phyloP scores from a whole-genome alignment of 2,329 filamentous ascomycete genomes.

The Fusarium sarcochroum region DNA sequence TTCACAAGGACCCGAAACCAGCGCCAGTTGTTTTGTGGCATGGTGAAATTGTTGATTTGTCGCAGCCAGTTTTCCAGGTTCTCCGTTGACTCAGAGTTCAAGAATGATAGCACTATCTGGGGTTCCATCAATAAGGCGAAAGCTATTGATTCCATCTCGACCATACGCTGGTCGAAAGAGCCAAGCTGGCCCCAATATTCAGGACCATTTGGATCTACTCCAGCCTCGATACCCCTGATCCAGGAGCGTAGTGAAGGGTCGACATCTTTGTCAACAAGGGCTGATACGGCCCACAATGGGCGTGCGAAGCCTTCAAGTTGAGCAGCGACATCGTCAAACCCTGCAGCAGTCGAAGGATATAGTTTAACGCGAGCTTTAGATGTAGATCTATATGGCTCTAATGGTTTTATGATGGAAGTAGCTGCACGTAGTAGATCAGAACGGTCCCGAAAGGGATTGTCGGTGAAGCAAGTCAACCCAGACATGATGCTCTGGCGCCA shows the following conservation, averaged over 20 bases:
- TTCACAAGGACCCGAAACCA: slow-evolving; percentile 67
- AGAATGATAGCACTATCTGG: slow-evolving; percentile 49
- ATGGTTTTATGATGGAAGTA: slow-evolving; percentile 52
- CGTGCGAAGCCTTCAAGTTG: slow-evolving; percentile 62
- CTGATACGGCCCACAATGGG: slow-evolving; percentile 54
- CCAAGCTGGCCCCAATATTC: slow-evolving; percentile 64
- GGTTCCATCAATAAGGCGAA: slow-evolving; percentile 62
- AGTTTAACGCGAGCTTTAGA: slow-evolving; percentile 55
- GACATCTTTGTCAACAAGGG: slow-evolving; percentile 55
- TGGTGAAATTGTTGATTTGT: slow-evolving; percentile 58
- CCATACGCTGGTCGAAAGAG: slow-evolving; percentile 66
- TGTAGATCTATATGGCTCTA: slow-evolving; percentile 52
- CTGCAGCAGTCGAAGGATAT: slow-evolving; percentile 54
- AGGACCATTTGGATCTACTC: slow-evolving; percentile 50
- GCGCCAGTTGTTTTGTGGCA: slow-evolving; percentile 65
- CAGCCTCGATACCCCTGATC: slow-evolving; percentile 50
- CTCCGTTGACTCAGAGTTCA: slow-evolving; percentile 46
- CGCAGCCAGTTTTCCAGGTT: slow-evolving; percentile 59
- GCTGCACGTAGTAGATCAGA: slow-evolving; percentile 54
- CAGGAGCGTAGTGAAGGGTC: slow-evolving; percentile 52
- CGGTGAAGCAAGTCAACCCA: slow-evolving; percentile 55
- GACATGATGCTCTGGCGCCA: slow-evolving; percentile 50
- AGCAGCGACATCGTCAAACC: slow-evolving; percentile 60
- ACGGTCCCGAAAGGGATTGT: slow-evolving; percentile 56
- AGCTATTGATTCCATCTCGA: slow-evolving; percentile 65